Base-by-base conservation (phyloP, 75 land plant species). In the Sequoia sempervirens region DNA sequence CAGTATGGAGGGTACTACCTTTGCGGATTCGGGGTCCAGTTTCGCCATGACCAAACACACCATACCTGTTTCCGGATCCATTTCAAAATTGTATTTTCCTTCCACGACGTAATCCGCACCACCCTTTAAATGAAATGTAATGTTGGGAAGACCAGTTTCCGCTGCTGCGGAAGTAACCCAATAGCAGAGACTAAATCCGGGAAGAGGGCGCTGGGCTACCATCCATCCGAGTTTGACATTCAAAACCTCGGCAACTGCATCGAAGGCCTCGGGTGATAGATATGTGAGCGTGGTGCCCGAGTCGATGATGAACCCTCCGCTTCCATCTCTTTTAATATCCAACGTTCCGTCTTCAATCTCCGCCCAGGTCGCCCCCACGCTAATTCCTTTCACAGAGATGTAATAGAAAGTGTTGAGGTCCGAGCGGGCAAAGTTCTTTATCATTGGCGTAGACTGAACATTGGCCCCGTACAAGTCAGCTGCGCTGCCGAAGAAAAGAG, bases 401-500 rank as follows among this genome's bases (percentile, higher is more conserved):
- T 76, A 76, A 84, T 91, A 91, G 83, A 84, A 87, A 0, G 86
- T 88, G 58, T 36, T 64, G 14, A 52, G 38, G 14, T 20, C 78
- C 5, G 50, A 12, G 0, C 8, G 13, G 56, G 5, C 14, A 9
- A 30, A 34, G 15, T 83, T 83, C n/a, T 34, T 30, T 17, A 81
- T 45, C 32, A 87, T 18, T 0, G 84, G 84, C 1, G 90, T 88
- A 70, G 68, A 18, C 28, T n/a, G 28, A 7, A 15, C 8, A 10
- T 58, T 84, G 28, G 53, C 68, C 1, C 40, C 40, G 3, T 79
- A 45, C 34, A 80, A 43, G 5, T 36, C 69, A 30, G 91, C 79
- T 41, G 61, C 85, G 3, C 36, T 28, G 61, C 92, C 91, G 68
- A 91, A 75, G 83, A 36, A 75, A 17, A 91, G 84, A 3, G 83